Evolutionary conservation across 1,284 basidiomycete genomes (phyloP), one percentile per base, ranked within the genome.

Genomic region (Lentinula novae-zelandiae): DNA sequence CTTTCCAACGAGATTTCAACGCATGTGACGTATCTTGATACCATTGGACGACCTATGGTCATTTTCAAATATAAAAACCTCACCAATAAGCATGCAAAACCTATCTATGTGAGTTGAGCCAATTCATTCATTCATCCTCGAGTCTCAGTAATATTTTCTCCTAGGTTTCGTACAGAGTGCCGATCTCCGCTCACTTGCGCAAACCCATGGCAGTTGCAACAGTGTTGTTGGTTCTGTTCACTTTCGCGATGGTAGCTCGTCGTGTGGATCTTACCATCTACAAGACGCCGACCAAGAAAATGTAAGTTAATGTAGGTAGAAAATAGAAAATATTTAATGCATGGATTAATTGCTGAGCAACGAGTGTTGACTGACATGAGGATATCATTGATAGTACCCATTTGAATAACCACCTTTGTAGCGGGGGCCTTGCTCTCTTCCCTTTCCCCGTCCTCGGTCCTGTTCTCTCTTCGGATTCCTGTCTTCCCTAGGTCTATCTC

Each of bases 11-110:
- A 73, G 52, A 76, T 85, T 60, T 82, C 82, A 8, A 88, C 82
- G 10, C 89, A 93, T 70, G 85, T 86, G 65, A 93, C 93, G 6
- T 99, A 97, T 75, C 86, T 99, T 44, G 96, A 99, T 73, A 95
- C 95, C n/a, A 83, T 82, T 22, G 96, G 97, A 20, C 87, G 96
- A 44, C 93, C 93, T 2, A 81, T 83, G 3, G 76, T 98, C 57
- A 84, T 83, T 2, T 79, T 98, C 63, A 75, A 81, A 57, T 96
- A 95, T 76, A 75, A 82, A 49, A 76, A 88, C 61, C 79, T 95
- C 62, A 95, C 93, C 0, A 85, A 92, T 69, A 86, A 82, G 67
- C 95, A 98, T 72, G 83, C 83, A 9, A 84, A 85, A 58, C 78
- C 82, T 57, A 84, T 95, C 67, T 90, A 86, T 71, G 90, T 92